Conservation (phyloP, 2,329 filamentous ascomycete genomes). For the Paecilomyces sp. region DNA sequence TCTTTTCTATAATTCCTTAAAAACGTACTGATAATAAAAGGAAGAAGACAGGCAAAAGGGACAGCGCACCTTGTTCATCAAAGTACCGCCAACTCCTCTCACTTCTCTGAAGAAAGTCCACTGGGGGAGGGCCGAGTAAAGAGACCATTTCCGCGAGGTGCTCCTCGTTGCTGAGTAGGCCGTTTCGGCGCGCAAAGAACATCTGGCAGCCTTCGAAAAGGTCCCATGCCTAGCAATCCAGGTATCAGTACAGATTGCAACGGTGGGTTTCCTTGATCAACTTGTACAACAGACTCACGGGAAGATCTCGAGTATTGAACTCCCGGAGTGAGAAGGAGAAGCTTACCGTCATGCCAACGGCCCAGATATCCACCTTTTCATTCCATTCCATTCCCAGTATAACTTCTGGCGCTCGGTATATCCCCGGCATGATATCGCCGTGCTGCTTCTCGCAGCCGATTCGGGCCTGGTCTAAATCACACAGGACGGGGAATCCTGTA, state of each 20-base stretch:
- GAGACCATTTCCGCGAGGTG: constrained; percentile 39
- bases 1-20: not conserved
- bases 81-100: constrained; percentile 24
- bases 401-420: constrained; percentile 27
- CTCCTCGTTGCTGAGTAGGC: constrained; percentile 24
- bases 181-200: constrained; percentile 30
- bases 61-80: constrained; percentile 19
- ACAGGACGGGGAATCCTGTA: constrained; percentile 29
- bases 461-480: constrained; percentile 42
- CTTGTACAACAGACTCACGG: not conserved
- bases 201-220: constrained; percentile 33
- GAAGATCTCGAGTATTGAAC: too few species aligned
- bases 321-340: not conserved
- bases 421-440: constrained; percentile 11
- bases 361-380: constrained; percentile 43
- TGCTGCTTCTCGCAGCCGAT: constrained; percentile 24
- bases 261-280: not conserved
- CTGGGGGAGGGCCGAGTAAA: constrained; percentile 34
- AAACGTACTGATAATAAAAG: too few species aligned
- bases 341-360: constrained; percentile 38
- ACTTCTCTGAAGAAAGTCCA: constrained; percentile 15
- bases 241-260: constrained; percentile 1
- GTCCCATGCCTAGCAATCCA: constrained; percentile 28
- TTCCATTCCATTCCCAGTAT: constrained; percentile 36
- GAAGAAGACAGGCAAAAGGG: too few species aligned